phyloP scores from a whole-genome alignment of 2,329 filamentous ascomycete species.

The Venturia aucupariae region DNA sequence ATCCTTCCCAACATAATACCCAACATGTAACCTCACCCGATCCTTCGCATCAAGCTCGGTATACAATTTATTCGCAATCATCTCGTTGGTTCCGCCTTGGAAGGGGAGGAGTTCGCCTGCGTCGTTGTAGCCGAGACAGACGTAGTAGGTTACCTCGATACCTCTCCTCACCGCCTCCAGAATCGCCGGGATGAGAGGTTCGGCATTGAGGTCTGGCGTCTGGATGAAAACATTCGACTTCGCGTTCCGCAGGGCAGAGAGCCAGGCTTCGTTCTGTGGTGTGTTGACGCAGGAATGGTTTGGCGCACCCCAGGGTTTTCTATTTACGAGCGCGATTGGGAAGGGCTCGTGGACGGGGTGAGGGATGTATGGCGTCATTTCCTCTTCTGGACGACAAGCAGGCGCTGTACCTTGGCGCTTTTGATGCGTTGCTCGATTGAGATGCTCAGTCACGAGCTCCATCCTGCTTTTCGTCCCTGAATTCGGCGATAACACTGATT shows the following conservation, averaged over 20 bases:
- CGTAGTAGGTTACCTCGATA: conserved; percentile 58
- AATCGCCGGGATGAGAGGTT: conserved; percentile 55
- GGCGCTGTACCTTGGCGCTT: conserved; percentile 19
- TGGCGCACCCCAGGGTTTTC: conserved; percentile 56
- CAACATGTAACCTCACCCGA: conserved; percentile 46
- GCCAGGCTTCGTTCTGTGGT: conserved; percentile 68
- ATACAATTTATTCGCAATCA: conserved; percentile 54
- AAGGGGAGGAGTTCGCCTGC: conserved; percentile 64
- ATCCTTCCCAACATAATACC: conserved; percentile 67
- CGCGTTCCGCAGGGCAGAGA: conserved; percentile 60
- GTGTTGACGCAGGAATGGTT: conserved; percentile 52
- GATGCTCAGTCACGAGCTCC: conserved; percentile 52
- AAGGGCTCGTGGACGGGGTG: conserved; percentile 46
- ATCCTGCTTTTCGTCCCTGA: conserved; percentile 43
- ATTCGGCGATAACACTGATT: conserved; percentile 43
- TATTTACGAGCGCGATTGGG: conserved; percentile 63
- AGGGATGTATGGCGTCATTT: conserved; percentile 59
- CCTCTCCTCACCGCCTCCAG: conserved; percentile 57
- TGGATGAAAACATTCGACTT: conserved; percentile 62
- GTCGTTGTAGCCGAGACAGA: conserved; percentile 74
- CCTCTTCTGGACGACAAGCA: conserved; percentile 24
- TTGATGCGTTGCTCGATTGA: conserved; percentile 40
- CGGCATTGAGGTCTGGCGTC: conserved; percentile 66
- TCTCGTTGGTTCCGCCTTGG: conserved; percentile 69
- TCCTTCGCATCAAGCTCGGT: conserved; percentile 41